These are phyloP conservation scores for Mycena belliarum DNA, from an alignment of 768 basidiomycete species.

Conservation along the genomic window DNA sequence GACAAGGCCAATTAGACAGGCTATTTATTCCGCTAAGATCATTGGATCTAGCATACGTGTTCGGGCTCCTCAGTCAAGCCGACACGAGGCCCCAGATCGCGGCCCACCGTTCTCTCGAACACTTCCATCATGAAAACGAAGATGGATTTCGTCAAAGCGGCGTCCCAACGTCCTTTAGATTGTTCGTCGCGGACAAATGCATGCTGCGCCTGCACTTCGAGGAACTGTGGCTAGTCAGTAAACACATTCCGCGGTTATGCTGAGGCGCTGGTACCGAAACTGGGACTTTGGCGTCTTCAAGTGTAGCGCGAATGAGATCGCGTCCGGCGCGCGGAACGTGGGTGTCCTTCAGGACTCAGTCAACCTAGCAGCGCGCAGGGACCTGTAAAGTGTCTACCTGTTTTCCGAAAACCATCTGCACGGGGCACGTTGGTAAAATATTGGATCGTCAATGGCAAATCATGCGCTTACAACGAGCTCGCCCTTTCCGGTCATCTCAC, in stretches of 20 bases:
- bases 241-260: background rate
- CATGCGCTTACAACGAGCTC: constrained; percentile 71
- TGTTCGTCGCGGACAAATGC: constrained; percentile 93
- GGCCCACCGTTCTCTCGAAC: constrained; percentile 83
- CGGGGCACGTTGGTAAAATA: background rate
- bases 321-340: constrained; percentile 89
- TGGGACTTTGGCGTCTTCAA: constrained; percentile 79
- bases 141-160: constrained; percentile 78
- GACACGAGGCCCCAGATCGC: constrained; percentile 77
- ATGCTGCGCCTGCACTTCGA: constrained; percentile 97
- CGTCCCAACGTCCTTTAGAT: constrained; percentile 95
- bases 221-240: constrained; percentile 52
- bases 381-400: constrained; percentile 48
- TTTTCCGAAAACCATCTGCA: constrained; percentile 92
- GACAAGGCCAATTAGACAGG: no score
- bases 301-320: constrained; percentile 76
- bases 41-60: constrained; percentile 68
- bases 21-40: no score
- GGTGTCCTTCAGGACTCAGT: constrained; percentile 62
- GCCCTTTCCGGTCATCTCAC: constrained; percentile 76
- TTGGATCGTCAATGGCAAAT: background rate
- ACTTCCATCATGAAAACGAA: constrained; percentile 92
- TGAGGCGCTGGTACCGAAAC: constrained; percentile 55
- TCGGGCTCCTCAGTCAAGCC: constrained; percentile 52
- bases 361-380: background rate